phyloP scores from a whole-genome alignment of 148 eudicot genomes.

The Rhododendron ferrugineum region DNA sequence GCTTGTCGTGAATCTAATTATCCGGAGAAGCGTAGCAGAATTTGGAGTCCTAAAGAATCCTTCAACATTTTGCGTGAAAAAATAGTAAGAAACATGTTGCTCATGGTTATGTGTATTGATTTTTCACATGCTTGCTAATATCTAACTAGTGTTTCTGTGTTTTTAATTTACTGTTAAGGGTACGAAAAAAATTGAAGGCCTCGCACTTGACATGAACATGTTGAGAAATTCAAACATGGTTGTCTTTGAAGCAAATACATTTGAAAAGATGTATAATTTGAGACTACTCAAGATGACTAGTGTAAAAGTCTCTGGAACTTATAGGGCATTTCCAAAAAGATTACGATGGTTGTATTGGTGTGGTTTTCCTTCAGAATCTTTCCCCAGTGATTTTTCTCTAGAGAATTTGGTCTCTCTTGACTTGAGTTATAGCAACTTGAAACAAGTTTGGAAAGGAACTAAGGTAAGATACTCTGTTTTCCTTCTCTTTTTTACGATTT shows the following conservation, averaged over 20 bases:
- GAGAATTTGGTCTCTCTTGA: background rate
- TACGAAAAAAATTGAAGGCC: background rate
- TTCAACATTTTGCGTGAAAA: background rate
- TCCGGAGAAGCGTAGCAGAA: background rate
- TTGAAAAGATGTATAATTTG: background rate
- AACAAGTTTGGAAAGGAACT: background rate
- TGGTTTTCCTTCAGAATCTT: background rate
- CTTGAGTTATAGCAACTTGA: background rate
- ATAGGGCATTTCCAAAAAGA: background rate
- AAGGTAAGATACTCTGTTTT: background rate
- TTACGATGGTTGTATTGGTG: background rate
- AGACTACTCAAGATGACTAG: background rate
- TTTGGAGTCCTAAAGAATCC: background rate
- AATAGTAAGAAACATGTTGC: background rate
- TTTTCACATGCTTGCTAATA: background rate
- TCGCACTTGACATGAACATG: background rate
- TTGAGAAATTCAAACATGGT: background rate
- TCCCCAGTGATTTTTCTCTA: background rate
- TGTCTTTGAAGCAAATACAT: background rate
- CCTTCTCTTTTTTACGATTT: background rate
- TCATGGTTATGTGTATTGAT: background rate
- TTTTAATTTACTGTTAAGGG: background rate
- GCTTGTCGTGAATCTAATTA: background rate
- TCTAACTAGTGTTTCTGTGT: background rate
- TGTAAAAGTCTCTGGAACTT: background rate